Evolutionary conservation across 495 filamentous ascomycete species (phyloP).

Genomic region (Chlorociboria aeruginascens): DNA sequence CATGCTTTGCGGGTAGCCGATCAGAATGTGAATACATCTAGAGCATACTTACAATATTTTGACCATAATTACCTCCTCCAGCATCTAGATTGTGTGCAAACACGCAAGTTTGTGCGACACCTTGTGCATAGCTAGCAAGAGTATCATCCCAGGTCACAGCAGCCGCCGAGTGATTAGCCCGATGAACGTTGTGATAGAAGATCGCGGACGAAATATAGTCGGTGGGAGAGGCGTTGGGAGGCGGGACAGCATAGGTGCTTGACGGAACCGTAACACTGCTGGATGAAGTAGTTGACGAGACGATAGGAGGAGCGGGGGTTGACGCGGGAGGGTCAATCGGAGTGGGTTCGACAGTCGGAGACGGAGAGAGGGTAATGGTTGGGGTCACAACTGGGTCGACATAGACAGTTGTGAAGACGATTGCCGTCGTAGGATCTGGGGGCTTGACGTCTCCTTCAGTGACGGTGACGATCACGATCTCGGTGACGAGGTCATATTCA

Average conservation of each 20-base stretch:
- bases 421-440: constrained; percentile 3
- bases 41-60: constrained; percentile 53
- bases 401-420: constrained; percentile 6
- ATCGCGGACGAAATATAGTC: constrained; percentile 29
- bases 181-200: constrained; percentile 76
- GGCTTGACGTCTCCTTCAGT: constrained; percentile 30
- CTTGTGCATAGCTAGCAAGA: constrained; percentile 48
- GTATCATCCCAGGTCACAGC: constrained; percentile 49
- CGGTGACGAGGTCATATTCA: constrained; percentile 39
- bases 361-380: constrained; percentile 5
- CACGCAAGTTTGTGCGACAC: constrained; percentile 40
- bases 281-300: constrained; percentile 12
- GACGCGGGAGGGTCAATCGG: neutral
- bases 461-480: constrained; percentile 50
- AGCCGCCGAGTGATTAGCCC: constrained; percentile 64
- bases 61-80: constrained; percentile 54
- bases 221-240: constrained; percentile 16
- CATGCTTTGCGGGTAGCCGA: no score
- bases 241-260: constrained; percentile 11
- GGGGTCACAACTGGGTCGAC: constrained; percentile 1
- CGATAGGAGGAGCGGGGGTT: neutral
- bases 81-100: constrained; percentile 58
- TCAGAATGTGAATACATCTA: no score
- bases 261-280: constrained; percentile 14
- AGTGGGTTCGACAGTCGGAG: constrained; percentile 6